Evolutionary conservation across 2,329 filamentous ascomycete species (phyloP), one percentile per base, ranked within the genome.

Genomic region (Xylariaceae sp.): DNA sequence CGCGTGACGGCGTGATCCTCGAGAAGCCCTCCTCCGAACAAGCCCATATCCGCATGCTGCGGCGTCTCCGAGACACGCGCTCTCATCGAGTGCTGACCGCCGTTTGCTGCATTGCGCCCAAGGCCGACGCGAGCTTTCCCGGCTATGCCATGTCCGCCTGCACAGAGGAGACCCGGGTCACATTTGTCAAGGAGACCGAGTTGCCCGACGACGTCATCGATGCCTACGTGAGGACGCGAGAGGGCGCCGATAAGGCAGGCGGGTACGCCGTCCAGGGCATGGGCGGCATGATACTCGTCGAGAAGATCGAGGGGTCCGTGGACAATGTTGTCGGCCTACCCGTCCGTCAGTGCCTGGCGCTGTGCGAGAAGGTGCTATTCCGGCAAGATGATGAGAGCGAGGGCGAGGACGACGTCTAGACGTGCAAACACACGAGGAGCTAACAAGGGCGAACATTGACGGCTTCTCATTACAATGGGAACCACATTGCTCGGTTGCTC

Each of bases 311-410:
- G 60, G 94, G 94, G 10, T 85, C 84, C 51, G 89, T 90, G 65
- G 94, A 99, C 75, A 97, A 97, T 70, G 94, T 97, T 1, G 85
- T 99, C 26, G 94, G 94, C 0, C 70, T 99, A 70, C 94, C 94
- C 7, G 78, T 97, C 60, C 81, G 90, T 63, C 80, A 82, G 61
- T 88, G 85, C 12, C 68, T 99, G 69, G 83, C 84, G 67, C 71
- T 96, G 64, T 94, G 95, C 55, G 92, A 97, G 75, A 89, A 86
- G 76, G 88, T 91, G n/a, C 77, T 96, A 60, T 84, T 86, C 63
- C 84, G 82, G 60, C 89, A 90, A 65, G 80, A 85, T 49, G 82
- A 85, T 65, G 81, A 83, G 34, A 54, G 56, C 3, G 60, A 54
- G 32, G 48, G 32, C 13, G 58, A 59, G 37, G 54, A 34, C 32